These are phyloP conservation scores for Tulasnella calospora DNA, from an alignment of 768 basidiomycete genomes.

Conservation along the genomic window DNA sequence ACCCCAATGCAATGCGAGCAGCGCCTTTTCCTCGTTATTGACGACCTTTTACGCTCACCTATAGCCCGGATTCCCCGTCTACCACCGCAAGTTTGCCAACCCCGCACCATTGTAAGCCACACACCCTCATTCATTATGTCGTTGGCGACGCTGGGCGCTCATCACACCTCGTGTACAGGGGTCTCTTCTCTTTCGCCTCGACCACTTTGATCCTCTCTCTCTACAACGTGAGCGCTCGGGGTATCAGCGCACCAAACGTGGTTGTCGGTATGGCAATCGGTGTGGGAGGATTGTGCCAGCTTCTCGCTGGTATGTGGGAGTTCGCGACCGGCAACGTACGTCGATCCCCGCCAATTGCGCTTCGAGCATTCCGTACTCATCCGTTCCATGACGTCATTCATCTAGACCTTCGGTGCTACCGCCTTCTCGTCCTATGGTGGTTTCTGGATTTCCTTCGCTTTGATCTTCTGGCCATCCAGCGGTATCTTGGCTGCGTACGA, in stretches of 20 bases:
- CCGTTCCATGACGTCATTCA: not conserved
- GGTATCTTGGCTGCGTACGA: slow-evolving; percentile 57
- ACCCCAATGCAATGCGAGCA: not conserved
- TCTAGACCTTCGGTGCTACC: slow-evolving; percentile 29
- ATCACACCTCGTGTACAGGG: slow-evolving; percentile 41
- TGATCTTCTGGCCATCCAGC: slow-evolving; percentile 59
- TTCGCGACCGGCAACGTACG: slow-evolving; percentile 36
- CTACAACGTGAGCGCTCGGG: slow-evolving; percentile 48
- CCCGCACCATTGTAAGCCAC: slow-evolving; percentile 52
- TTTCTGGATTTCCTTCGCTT: slow-evolving; percentile 82
- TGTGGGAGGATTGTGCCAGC: slow-evolving; percentile 77
- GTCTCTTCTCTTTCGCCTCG: slow-evolving; percentile 77
- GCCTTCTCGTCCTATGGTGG: slow-evolving; percentile 80
- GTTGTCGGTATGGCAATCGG: slow-evolving; percentile 84
- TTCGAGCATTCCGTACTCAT: not conserved
- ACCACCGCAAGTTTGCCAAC: slow-evolving; percentile 47
- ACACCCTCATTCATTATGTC: slow-evolving; percentile 7
- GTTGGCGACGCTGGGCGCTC: not conserved
- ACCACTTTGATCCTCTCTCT: slow-evolving; percentile 76
- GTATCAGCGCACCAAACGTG: slow-evolving; percentile 49
- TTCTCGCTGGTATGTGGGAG: slow-evolving; percentile 89
- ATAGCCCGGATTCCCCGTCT: slow-evolving; percentile 22
- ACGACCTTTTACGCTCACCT: not conserved
- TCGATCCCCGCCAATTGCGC: slow-evolving; percentile 2
- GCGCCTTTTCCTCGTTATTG: not conserved